A percentile compares a stretch with the other conserved stretches of the same genome.
These are phyloP conservation scores for Aspergillus sclerotialis DNA, from an alignment of 2,329 filamentous ascomycete species.

Conservation along the genomic window DNA sequence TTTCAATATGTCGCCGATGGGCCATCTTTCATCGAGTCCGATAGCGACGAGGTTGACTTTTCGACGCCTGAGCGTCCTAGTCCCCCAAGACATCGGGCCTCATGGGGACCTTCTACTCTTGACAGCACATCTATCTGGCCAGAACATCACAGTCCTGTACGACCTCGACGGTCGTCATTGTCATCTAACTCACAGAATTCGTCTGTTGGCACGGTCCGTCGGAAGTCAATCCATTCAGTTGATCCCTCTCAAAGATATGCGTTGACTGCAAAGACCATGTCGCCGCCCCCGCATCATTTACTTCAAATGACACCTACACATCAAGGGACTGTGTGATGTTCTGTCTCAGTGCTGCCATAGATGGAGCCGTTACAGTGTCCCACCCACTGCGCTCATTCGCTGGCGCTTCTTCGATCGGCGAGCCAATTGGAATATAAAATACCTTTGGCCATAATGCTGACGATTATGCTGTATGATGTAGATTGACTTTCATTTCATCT, in stretches of 20 bases:
- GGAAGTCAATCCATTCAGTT: neutral
- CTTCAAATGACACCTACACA: slow-evolving; percentile 20
- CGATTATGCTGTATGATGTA: too few relatives aligned
- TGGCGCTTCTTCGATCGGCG: too few relatives aligned
- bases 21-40: slow-evolving; percentile 1
- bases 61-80: slow-evolving; percentile 3
- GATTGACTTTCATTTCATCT: too few relatives aligned
- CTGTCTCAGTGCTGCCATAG: too few relatives aligned
- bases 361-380: too few relatives aligned
- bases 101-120: slow-evolving; percentile 5
- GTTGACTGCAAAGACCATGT: slow-evolving; percentile 11
- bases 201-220: neutral
- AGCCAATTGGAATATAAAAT: too few relatives aligned
- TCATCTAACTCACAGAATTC: neutral
- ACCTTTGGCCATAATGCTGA: too few relatives aligned
- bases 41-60: slow-evolving; percentile 5
- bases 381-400: too few relatives aligned
- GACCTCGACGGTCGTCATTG: slow-evolving; percentile 3
- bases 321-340: too few relatives aligned
- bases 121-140: slow-evolving; percentile 3
- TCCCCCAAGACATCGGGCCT: slow-evolving; percentile 2
- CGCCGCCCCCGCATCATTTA: slow-evolving; percentile 15
- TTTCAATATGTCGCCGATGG: slow-evolving; percentile 2
- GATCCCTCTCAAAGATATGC: neutral
- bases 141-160: slow-evolving; percentile 1